Evolutionary conservation across 2,329 filamentous ascomycete genomes (phyloP).

Genomic region (Penicillium expansum): DNA sequence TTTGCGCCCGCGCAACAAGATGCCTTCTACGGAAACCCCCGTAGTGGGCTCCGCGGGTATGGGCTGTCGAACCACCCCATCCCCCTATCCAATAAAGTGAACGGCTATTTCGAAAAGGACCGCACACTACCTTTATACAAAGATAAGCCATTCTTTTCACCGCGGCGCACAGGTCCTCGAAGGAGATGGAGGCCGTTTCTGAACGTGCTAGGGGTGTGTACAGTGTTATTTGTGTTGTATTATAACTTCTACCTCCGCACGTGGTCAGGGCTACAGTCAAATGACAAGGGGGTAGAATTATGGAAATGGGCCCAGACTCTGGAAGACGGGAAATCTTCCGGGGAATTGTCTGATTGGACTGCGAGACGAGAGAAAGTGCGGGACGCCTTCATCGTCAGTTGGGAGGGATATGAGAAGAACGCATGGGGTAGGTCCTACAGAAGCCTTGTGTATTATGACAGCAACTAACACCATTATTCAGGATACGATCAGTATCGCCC

Average conservation of each 20-base stretch:
- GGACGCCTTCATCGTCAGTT: slow-evolving; percentile 86
- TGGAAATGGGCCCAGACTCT: slow-evolving; percentile 59
- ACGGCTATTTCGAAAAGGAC: slow-evolving; percentile 61
- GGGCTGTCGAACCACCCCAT: slow-evolving; percentile 37
- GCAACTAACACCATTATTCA: slow-evolving; percentile 7
- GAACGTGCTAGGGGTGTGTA: slow-evolving; percentile 54
- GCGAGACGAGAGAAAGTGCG: slow-evolving; percentile 76
- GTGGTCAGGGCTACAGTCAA: slow-evolving; percentile 22
- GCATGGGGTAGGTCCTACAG: slow-evolving; percentile 73
- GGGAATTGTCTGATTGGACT: slow-evolving; percentile 65
- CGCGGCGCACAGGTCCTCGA: slow-evolving; percentile 55
- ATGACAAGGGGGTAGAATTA: slow-evolving; percentile 40
- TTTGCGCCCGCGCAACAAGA: slow-evolving; percentile 10
- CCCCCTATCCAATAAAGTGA: slow-evolving; percentile 61
- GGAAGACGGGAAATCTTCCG: slow-evolving; percentile 41
- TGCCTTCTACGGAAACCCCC: slow-evolving; percentile 28
- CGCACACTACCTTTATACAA: slow-evolving; percentile 91
- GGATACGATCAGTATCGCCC: slow-evolving; percentile 76
- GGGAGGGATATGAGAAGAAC: slow-evolving; percentile 87
- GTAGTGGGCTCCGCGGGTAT: slow-evolving; percentile 42
- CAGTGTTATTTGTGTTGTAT: slow-evolving; percentile 64
- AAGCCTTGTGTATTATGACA: not conserved
- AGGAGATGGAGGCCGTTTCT: slow-evolving; percentile 65
- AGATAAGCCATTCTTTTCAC: slow-evolving; percentile 81
- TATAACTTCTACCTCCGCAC: slow-evolving; percentile 37